phyloP scores from a whole-genome alignment of 1,284 basidiomycete genomes.

The Cryptococcus depauperatus region DNA sequence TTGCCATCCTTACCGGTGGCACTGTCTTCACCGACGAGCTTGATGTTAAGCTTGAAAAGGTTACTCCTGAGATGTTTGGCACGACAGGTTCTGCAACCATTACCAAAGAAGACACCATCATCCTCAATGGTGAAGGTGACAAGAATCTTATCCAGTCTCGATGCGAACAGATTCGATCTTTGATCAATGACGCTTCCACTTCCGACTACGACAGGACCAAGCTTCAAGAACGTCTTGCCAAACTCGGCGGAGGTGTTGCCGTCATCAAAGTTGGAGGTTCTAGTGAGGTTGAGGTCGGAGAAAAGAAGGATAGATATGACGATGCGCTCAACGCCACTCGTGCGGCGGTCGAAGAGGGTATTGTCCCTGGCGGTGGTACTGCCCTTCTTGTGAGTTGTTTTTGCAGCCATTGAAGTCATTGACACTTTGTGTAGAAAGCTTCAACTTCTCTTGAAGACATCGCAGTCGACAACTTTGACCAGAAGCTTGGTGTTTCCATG shows the following conservation, averaged over 20 bases:
- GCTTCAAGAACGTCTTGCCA: slow-evolving; percentile 93
- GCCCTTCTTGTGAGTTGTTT: slow-evolving; percentile 49
- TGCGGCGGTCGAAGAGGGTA: slow-evolving; percentile 96
- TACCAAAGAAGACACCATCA: slow-evolving; percentile 97
- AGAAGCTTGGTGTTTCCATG: slow-evolving; percentile 90
- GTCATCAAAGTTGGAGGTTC: slow-evolving; percentile 96
- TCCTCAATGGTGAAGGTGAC: slow-evolving; percentile 85
- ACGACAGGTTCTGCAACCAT: slow-evolving; percentile 85
- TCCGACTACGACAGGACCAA: slow-evolving; percentile 92
- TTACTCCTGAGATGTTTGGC: slow-evolving; percentile 82
- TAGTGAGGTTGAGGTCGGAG: slow-evolving; percentile 91
- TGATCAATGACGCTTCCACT: slow-evolving; percentile 75
- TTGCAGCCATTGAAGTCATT: background rate
- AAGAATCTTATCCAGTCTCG: slow-evolving; percentile 78
- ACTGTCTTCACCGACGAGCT: slow-evolving; percentile 98
- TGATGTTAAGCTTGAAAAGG: slow-evolving; percentile 93
- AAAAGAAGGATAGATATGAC: slow-evolving; percentile 99
- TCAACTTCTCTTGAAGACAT: slow-evolving; percentile 72
- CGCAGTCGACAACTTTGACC: slow-evolving; percentile 88
- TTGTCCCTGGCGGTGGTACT: slow-evolving; percentile 90
- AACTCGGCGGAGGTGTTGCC: slow-evolving; percentile 90
- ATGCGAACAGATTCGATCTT: slow-evolving; percentile 87
- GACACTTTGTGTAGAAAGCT: slow-evolving; percentile 63
- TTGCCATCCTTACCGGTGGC: slow-evolving; percentile 93
- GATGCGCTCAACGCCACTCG: slow-evolving; percentile 96